Percentiles rank a stretch among this genome's conserved stretches.
Evolutionary conservation across 31 red algal genomes (phyloP).

Genomic region (Odonthalia washingtoniensis): DNA sequence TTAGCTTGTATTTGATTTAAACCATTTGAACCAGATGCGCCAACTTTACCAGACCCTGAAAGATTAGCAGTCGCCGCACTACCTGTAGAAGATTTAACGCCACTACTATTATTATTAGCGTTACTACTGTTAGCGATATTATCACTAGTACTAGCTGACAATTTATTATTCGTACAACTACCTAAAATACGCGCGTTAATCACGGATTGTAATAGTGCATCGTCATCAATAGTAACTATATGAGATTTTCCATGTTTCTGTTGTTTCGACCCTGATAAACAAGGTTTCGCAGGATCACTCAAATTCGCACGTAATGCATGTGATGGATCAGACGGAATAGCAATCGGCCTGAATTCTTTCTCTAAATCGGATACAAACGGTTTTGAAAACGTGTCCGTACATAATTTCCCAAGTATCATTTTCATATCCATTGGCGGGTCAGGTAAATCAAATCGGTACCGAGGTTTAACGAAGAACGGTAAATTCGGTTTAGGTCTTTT

Average conservation of each 20-base stretch:
- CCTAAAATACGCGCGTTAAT: not conserved
- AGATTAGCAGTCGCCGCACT: not conserved
- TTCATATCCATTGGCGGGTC: constrained; percentile 79
- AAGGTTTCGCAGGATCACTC: constrained; percentile 21
- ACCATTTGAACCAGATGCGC: no score
- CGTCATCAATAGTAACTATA: constrained; percentile 10
- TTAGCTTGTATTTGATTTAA: not conserved
- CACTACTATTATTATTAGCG: not conserved
- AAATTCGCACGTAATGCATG: constrained; percentile 73
- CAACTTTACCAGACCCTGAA: no score
- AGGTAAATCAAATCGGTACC: constrained; percentile 79
- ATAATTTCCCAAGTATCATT: constrained; percentile 71
- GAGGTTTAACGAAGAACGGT: constrained; percentile 67
- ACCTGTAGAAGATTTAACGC: not conserved
- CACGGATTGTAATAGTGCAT: constrained; percentile 48
- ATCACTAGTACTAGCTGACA: not conserved
- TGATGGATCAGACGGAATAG: constrained; percentile 64
- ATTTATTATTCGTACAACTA: not conserved
- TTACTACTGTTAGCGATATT: constrained; percentile 2
- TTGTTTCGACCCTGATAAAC: not conserved
- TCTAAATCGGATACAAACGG: constrained; percentile 62
- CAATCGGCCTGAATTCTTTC: constrained; percentile 50
- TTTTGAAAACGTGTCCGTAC: constrained; percentile 57
- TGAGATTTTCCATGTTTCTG: not conserved
- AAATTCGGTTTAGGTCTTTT: constrained; percentile 54